Evolutionary conservation across 257 asterid species (phyloP), one percentile per base, ranked within the genome.

Genomic region (Capsicum baccatum): DNA sequence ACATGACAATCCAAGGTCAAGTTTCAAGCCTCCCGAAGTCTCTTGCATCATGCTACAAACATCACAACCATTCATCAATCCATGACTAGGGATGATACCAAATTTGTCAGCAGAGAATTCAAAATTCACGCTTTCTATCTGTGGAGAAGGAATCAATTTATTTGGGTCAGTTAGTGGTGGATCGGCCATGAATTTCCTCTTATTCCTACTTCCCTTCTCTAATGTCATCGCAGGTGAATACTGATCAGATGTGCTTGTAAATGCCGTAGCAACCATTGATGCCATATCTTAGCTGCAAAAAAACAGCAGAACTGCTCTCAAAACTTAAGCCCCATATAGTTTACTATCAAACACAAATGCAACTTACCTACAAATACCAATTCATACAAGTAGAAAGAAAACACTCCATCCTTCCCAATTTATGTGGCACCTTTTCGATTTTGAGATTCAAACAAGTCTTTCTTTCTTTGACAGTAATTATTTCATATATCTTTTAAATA

Each of bases 111-210:
- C 96, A 2, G 97, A 90, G 80, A 96, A 91, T 81, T 93, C 97
- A 52, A 92, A 96, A 87, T 89, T 89, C 8, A 92, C 85, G 92
- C 90, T 87, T 59, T 92, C 97, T 55, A 68, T 90, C 55, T 86
- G 89, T 69, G 97, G 92, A 66, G 87, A 87, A 60, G 93, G 92
- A 82, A 88, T 86, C 84, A 83, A 78, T 88, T 91, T 94, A 86
- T 57, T 88, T 6, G 93, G 90, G 76, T 94, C 97, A 58, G 87
- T 86, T 68, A 91, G 44, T 0, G 97, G 98, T 14, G 96, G 93
- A 89, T 94, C 99, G 12, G 98, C 97, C 73, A 95, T 89, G 88
- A 94, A 96, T 85, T 96, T 96, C 84, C 99, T 89, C 89, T 96
- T 96, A 84, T 96, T 96, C 91, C 99, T 87, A 80, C 97, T 93